Evolutionary conservation across 768 basidiomycete genomes (phyloP), one percentile per base, ranked within the genome.

Genomic region (Macrolepiota albuminosa): DNA sequence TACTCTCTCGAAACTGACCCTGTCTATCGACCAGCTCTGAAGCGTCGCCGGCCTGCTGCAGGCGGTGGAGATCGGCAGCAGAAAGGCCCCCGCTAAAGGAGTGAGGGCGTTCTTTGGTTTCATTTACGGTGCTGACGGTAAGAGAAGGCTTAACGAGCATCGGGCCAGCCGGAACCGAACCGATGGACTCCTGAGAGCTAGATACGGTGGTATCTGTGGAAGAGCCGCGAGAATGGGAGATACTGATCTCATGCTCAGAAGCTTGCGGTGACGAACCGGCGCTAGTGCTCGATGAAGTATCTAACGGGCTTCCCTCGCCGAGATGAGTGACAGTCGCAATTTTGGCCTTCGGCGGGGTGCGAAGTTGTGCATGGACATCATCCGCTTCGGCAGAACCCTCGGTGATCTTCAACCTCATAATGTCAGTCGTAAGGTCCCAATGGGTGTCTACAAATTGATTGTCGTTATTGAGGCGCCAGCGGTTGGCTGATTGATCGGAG

Each of bases 21-120:
- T 75, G 75, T 63, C 72, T 73, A 62, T 77, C 77, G 0, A 63
- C 51, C 60, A 75, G 74, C 52, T 75, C 73, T 56, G 67, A 59
- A 42, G 70, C 71, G 58, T 84, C 84, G 52, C 83, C 87, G 33
- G 78, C 84, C 67, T 89, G 87, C 70, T 89, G 87, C 58, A 92
- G 76, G 66, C 89, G 87, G 64, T 85, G 84, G 58, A 91, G 76
- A 64, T 92, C 89, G 50, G 88, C 86, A 52, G 74, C 80, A 6
- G 90, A 89, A 50, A 91, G 74, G 33, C 87, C 88, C 46, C 90
- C 90, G 61, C 87, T 91, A 70, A 89, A 91, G 0, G 89, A 91
- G 69, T 88, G 89, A 16, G 89, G 89, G 56, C 89, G 82, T 69
- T 89, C 90, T 70, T 88, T 87, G 51, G 83, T 75, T 68, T 91